Evolutionary conservation across 305 asterid species (phyloP).

Genomic region (Fraxinus albicans): DNA sequence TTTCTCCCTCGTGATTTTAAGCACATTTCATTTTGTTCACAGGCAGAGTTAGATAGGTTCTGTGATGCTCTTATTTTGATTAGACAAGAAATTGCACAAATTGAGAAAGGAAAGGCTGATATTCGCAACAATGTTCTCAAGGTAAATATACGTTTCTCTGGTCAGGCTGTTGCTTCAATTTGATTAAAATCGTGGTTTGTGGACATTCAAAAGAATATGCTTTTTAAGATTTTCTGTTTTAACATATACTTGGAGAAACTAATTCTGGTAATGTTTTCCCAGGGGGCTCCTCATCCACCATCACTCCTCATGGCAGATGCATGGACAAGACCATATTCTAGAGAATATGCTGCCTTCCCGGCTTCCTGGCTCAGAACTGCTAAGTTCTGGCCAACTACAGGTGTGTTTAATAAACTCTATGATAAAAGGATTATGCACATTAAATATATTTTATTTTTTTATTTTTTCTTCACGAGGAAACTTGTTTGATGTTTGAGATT

Average conservation of each 20-base stretch:
- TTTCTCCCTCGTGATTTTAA: not conserved
- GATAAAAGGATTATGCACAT: too few species aligned
- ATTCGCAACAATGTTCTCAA: slow-evolving; percentile 80
- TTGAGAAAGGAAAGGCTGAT: slow-evolving; percentile 89
- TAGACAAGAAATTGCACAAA: slow-evolving; percentile 79
- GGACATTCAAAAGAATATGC: not conserved
- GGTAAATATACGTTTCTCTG: slow-evolving; percentile 40
- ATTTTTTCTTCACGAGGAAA: not conserved
- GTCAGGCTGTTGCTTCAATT: not conserved
- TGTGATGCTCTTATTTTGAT: slow-evolving; percentile 92
- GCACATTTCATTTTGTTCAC: slow-evolving; percentile 24
- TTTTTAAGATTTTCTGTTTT: not conserved
- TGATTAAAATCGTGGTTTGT: not conserved
- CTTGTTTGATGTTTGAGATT: not conserved
- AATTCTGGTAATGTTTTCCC: slow-evolving; percentile 25
- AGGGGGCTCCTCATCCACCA: slow-evolving; percentile 99
- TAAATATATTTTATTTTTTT: too few species aligned
- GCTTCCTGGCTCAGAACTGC: slow-evolving; percentile 87
- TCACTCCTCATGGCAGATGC: slow-evolving; percentile 88
- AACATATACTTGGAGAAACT: slow-evolving; percentile 11
- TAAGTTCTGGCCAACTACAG: slow-evolving; percentile 96
- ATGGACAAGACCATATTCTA: slow-evolving; percentile 91
- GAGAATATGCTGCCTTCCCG: slow-evolving; percentile 96
- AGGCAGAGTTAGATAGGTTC: slow-evolving; percentile 95
- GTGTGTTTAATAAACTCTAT: slow-evolving; percentile 30